Base-by-base conservation (phyloP, 2,329 filamentous ascomycete genomes). In the Verticillium albo-atrum region DNA sequence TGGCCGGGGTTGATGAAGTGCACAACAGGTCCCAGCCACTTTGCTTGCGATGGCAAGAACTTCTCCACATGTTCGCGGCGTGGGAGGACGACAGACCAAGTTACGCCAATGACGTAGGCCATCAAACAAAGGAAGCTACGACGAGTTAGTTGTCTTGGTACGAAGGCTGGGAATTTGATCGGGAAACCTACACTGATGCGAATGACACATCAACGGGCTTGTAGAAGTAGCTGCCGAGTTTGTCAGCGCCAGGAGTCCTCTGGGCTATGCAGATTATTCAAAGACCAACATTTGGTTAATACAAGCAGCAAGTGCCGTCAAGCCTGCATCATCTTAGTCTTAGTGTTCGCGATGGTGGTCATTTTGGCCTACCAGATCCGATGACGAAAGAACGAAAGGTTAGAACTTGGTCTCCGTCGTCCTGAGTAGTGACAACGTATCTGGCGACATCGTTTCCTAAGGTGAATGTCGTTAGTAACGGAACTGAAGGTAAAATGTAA, bases 1-100 rank as follows among this genome's bases (percentile, higher is more conserved):
- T 62, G 59, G 2, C 61, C 58, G 17, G 61, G 61, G 23, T 62
- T 62, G 30, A 62, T 57, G 28, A 62, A 62, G 51, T 61, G 61
- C 6, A 62, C 59, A 1, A 62, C 51, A 6, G 54, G 61, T 2
- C 59, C 61, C 3, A 62, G 56, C 61, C 61, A 61, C 27, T 47
- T 61, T n/a, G 61, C 59, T 32, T 62, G 61, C 5, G 61, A 62
- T 1, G 61, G 59, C 0, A 62, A 35, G 26, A 54, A 61, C n/a
- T 60, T 56, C 25, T 62, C 61, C 17, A 61, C 59, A 15, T 62
- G 61, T 9, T 61, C 58, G 3, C 61, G 58, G 27, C 61, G 61
- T 6, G 61, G 61, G 3, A 62, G 54, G 10, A 53, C 56, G n/a
- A 62, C 54, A 12, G 58, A 62, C 61, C 61, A 62, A 17, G 56